Evolutionary conservation across 352 stramenopile species (phyloP).

Genomic region (Pythium insidiosum): DNA sequence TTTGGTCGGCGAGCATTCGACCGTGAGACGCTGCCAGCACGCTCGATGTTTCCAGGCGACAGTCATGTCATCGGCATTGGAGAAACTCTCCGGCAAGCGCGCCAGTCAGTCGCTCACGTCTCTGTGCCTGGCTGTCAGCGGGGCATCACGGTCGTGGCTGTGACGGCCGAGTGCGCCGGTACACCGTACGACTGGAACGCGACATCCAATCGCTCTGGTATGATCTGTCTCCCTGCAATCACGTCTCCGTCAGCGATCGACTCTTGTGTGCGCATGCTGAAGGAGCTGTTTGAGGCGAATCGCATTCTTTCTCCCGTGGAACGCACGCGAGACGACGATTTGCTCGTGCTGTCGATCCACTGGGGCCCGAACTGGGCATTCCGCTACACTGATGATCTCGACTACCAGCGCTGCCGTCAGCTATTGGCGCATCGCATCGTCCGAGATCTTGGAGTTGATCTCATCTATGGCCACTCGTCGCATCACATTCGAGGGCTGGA

Average conservation of each 20-base stretch:
- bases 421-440: conserved; percentile 26
- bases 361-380: conserved; percentile 35
- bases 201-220: conserved; percentile 16
- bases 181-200: conserved; percentile 23
- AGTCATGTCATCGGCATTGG: conserved; percentile 18
- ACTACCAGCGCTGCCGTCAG: conserved; percentile 13
- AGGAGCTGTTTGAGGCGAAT: conserved; percentile 10
- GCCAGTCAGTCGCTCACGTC: conserved; percentile 12
- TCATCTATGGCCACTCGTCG: conserved; percentile 38
- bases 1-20: conserved; percentile 31
- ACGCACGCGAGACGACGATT: too few relatives aligned
- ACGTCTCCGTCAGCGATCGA: conserved; percentile 5
- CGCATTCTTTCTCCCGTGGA: too few relatives aligned
- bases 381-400: conserved; percentile 9
- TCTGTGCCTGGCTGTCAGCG: neutral
- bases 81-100: conserved; percentile 12
- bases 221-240: conserved; percentile 19
- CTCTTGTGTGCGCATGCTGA: conserved; percentile 4
- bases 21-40: conserved; percentile 20
- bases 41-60: conserved; percentile 11
- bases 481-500: conserved; percentile 39
- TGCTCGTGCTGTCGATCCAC: conserved; percentile 31
- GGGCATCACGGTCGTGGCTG: conserved; percentile 20
- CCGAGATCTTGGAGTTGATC: conserved; percentile 24
- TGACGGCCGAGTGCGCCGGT: conserved; percentile 17